phyloP scores from a whole-genome alignment of 441 rosid genomes.

The Pelargonium myrrhifolium region DNA sequence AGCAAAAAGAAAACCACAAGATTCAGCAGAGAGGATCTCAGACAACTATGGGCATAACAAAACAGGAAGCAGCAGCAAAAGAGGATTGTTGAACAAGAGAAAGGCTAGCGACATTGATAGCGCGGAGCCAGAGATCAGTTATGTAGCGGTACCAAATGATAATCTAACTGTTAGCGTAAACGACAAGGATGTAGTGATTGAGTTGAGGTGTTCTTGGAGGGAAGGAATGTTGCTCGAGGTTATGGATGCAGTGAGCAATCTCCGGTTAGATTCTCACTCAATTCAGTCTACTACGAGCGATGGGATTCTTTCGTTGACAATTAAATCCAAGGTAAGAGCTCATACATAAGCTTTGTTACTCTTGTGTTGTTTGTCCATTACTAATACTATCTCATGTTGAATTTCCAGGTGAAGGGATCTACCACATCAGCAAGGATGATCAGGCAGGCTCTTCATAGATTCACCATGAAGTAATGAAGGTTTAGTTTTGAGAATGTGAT shows the following conservation, averaged over 20 bases:
- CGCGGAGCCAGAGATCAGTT: slow-evolving; percentile 33
- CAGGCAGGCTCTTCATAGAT: slow-evolving; percentile 45
- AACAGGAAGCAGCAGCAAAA: slow-evolving; percentile 19
- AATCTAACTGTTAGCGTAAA: slow-evolving; percentile 37
- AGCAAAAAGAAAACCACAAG: slow-evolving; percentile 40
- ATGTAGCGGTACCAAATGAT: slow-evolving; percentile 24
- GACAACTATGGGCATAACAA: slow-evolving; percentile 40
- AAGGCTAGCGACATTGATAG: slow-evolving; percentile 40
- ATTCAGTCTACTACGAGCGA: slow-evolving; percentile 61
- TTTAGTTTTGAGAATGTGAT: slow-evolving; percentile 5
- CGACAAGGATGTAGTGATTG: slow-evolving; percentile 51
- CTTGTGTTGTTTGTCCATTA: neutral
- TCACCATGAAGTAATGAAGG: slow-evolving; percentile 47
- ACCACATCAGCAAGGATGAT: slow-evolving; percentile 39
- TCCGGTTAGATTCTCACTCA: slow-evolving; percentile 64
- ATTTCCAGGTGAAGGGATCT: slow-evolving; percentile 53
- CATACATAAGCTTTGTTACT: neutral
- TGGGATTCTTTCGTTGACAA: slow-evolving; percentile 55
- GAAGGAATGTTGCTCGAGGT: slow-evolving; percentile 78
- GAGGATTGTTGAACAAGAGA: slow-evolving; percentile 42
- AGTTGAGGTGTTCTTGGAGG: slow-evolving; percentile 67
- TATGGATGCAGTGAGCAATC: slow-evolving; percentile 52
- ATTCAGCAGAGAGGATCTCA: slow-evolving; percentile 49
- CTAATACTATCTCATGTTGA: neutral
- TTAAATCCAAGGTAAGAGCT: slow-evolving; percentile 60